Evolutionary conservation across 1,284 basidiomycete species (phyloP).

Genomic region (Irpex lacteus): DNA sequence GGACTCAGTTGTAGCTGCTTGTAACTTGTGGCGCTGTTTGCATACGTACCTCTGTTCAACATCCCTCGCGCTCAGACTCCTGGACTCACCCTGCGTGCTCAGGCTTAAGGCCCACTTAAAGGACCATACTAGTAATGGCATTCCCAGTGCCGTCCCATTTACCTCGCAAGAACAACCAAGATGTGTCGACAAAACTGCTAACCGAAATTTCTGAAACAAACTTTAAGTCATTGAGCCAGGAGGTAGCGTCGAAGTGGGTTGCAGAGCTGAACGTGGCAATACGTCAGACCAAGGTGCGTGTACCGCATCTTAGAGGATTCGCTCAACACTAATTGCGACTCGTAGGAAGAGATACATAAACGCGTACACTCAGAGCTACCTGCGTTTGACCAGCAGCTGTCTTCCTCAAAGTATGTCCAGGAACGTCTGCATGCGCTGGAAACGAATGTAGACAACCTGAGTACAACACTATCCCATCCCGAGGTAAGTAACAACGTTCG

Average conservation of each 20-base stretch:
- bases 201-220: constrained; percentile 64
- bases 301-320: not conserved
- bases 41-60: too few relatives aligned
- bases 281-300: constrained; percentile 57
- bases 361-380: constrained; percentile 63
- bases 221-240: constrained; percentile 52
- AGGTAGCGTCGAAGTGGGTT: constrained; percentile 65
- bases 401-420: constrained; percentile 61
- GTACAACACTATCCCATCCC: constrained; percentile 47
- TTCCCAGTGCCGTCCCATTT: constrained; percentile 70
- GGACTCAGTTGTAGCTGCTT: too few relatives aligned
- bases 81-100: too few relatives aligned
- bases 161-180: constrained; percentile 52
- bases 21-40: too few relatives aligned
- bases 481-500: constrained; percentile 42
- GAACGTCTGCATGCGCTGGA: constrained; percentile 52
- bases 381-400: constrained; percentile 60
- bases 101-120: too few relatives aligned
- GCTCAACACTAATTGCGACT: not conserved
- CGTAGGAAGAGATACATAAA: constrained; percentile 63
- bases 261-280: constrained; percentile 69
- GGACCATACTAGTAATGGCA: not conserved
- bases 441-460: constrained; percentile 50
- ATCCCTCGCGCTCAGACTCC: too few relatives aligned
- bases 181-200: constrained; percentile 67